Evolutionary conservation across 2,329 filamentous ascomycete genomes (phyloP), one percentile per base, ranked within the genome.

Genomic region (Ceratocystis papillata): DNA sequence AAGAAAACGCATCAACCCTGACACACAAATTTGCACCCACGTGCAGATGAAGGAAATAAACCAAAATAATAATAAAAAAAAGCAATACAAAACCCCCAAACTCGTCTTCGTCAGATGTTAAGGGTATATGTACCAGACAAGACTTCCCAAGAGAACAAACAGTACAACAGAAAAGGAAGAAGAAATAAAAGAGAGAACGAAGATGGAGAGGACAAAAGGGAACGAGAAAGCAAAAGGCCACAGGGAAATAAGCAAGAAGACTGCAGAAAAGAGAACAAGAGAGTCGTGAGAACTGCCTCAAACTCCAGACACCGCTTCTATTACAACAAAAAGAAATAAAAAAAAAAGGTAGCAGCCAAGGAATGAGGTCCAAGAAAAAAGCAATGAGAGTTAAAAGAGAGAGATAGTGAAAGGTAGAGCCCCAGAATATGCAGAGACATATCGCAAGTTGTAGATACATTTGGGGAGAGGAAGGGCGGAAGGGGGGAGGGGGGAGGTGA

Each of bases 201-300:
- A 59, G 8, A 37, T 25, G 22, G 25, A 33, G 25, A 30, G 20
- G 28, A 60, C 25, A 63, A 33, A 61, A 44, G n/a, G 20, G 45
- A 63, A 44, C n/a, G 25, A 53, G 28, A 59, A 64, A 6, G 57
- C 5, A 59, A 46, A 25, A 33, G 25, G 22, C 10, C 44, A 20
- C 61, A 25, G 33, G 15, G 33, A 50, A 61, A 48, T n/a, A 50
- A 17, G 15, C 8, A 17, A 53, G 45, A 48, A 64, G 28, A 59
- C 33, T 8, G 10, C 55, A n/a, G 55, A 41, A 64, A 25, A 64
- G 46, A 53, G 48, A 41, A 48, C 22, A 44, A 64, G 28, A 61
- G 59, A 68, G 63, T 62, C 61, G 20, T 67, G 65, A 67, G 65
- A 67, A 22, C 67, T 37, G 25, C 48, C 48, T 53, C 22, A 53